These are phyloP conservation scores for Cicer judaicum DNA, from an alignment of 306 rosid species.

Conservation along the genomic window DNA sequence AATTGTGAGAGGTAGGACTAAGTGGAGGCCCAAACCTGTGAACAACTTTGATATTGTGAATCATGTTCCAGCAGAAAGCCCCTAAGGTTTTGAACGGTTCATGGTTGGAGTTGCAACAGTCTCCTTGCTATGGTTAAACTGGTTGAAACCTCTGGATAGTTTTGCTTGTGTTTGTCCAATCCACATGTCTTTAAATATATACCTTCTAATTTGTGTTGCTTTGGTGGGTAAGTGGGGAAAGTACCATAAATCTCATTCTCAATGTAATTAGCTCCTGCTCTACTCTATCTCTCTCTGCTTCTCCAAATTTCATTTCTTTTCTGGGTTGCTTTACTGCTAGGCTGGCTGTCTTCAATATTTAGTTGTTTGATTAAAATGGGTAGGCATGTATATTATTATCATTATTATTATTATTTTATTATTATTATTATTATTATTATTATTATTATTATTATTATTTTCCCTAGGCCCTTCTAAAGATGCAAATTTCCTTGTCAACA, in stretches of 20 bases:
- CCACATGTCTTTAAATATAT: conserved; percentile 49
- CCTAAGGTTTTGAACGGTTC: conserved; percentile 46
- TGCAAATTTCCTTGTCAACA: conserved; percentile 47
- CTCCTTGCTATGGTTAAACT: conserved; percentile 43
- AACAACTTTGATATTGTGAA: conserved; percentile 56
- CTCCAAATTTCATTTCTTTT: conserved; percentile 45
- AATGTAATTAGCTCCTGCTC: conserved; percentile 68
- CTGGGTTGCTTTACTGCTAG: conserved; percentile 49
- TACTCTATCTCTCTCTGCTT: conserved; percentile 21
- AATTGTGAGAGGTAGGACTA: conserved; percentile 89
- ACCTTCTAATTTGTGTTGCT: conserved; percentile 52
- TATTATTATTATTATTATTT: conserved; percentile 40
- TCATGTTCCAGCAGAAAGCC: conserved; percentile 64
- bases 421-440: conserved; percentile 35
- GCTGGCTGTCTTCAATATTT: conserved; percentile 53
- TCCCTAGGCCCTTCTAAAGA: conserved; percentile 38
- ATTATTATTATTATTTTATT: conserved; percentile 22
- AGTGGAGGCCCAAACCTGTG: conserved; percentile 82
- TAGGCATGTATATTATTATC: conserved; percentile 52
- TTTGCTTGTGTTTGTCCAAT: conserved; percentile 66
- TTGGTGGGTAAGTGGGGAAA: conserved; percentile 47
- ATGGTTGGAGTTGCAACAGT: conserved; percentile 47
- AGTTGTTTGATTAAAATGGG: conserved; percentile 50
- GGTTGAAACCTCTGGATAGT: conserved; percentile 47
- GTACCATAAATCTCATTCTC: conserved; percentile 54